A percentile compares a stretch with the other conserved stretches of the same genome.
Evolutionary conservation across 2,329 filamentous ascomycete species (phyloP).

Genomic region (Aspergillus chevalieri): DNA sequence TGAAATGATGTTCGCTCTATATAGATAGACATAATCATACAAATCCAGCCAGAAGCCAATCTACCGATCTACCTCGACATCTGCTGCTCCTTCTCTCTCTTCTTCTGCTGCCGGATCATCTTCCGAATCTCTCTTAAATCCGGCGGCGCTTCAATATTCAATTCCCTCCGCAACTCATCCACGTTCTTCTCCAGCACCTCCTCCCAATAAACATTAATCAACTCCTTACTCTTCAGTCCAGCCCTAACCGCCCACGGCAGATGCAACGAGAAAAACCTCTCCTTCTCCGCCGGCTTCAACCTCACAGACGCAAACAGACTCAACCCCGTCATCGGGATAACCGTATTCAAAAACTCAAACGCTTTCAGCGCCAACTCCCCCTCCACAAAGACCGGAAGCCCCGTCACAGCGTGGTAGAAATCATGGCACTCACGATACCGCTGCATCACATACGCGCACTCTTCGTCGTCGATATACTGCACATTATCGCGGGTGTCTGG

Average conservation of each 20-base stretch:
- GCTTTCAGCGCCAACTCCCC: conserved; percentile 96
- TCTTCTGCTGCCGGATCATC: conserved; percentile 62
- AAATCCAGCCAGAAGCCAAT: neutral
- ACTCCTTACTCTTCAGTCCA: conserved; percentile 66
- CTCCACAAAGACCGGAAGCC: conserved; percentile 84
- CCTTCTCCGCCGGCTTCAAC: conserved; percentile 58
- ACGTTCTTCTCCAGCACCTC: conserved; percentile 84
- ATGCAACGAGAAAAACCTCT: conserved; percentile 59
- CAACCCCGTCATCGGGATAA: conserved; percentile 90
- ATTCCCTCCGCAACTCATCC: conserved; percentile 61
- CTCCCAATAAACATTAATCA: conserved; percentile 98
- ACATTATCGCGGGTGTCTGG: conserved; percentile 81
- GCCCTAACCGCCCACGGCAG: conserved; percentile 87
- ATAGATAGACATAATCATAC: neutral
- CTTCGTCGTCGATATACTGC: conserved; percentile 86
- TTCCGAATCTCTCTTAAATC: conserved; percentile 74
- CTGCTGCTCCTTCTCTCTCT: conserved; percentile 51
- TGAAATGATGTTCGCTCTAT: too few relatives aligned
- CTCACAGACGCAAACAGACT: conserved; percentile 66
- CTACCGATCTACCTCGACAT: conserved; percentile 2
- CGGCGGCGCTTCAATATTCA: conserved; percentile 83
- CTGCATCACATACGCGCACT: conserved; percentile 98
- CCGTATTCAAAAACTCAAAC: conserved; percentile 92
- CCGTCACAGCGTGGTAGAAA: conserved; percentile 93
- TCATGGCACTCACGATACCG: conserved; percentile 96